Evolutionary conservation across 2,329 filamentous ascomycete species (phyloP).

Genomic region (Pseudocercospora musae): DNA sequence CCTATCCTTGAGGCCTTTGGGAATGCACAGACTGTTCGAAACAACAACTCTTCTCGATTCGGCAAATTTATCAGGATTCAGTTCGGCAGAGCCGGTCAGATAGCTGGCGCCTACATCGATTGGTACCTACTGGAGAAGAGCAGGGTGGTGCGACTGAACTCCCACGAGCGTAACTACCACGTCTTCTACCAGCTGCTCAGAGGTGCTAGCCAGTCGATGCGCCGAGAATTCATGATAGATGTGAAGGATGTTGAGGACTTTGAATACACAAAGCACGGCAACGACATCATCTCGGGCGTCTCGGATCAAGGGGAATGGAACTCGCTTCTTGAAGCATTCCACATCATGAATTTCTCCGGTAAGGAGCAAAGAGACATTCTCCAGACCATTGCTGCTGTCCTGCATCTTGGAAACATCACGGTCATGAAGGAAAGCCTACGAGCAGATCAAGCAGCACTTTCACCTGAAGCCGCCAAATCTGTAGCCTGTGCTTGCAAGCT

Average conservation of each 20-base stretch:
- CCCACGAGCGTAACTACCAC: slow-evolving; percentile 91
- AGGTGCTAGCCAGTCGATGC: slow-evolving; percentile 71
- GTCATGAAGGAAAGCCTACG: slow-evolving; percentile 88
- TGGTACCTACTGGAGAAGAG: slow-evolving; percentile 99
- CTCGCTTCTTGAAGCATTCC: slow-evolving; percentile 83
- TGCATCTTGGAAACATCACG: slow-evolving; percentile 88
- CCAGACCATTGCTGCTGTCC: slow-evolving; percentile 81
- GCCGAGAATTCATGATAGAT: slow-evolving; percentile 71
- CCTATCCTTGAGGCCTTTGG: slow-evolving; percentile 97
- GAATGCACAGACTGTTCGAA: slow-evolving; percentile 94
- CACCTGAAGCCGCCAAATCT: slow-evolving; percentile 69
- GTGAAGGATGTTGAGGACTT: slow-evolving; percentile 80
- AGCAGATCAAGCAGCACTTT: slow-evolving; percentile 83
- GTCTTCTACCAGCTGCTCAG: slow-evolving; percentile 94
- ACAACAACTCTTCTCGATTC: slow-evolving; percentile 97
- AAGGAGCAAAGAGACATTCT: slow-evolving; percentile 81
- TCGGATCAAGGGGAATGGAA: slow-evolving; percentile 92
- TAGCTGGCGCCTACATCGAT: slow-evolving; percentile 93
- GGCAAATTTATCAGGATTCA: slow-evolving; percentile 99
- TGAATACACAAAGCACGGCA: slow-evolving; percentile 84
- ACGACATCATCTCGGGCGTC: slow-evolving; percentile 85
- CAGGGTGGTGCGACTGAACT: slow-evolving; percentile 84
- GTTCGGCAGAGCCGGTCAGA: slow-evolving; percentile 82
- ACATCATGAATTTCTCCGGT: slow-evolving; percentile 87
- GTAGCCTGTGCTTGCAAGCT: slow-evolving; percentile 77